phyloP scores from a whole-genome alignment of 257 asterid genomes.

The Capsicum baccatum region DNA sequence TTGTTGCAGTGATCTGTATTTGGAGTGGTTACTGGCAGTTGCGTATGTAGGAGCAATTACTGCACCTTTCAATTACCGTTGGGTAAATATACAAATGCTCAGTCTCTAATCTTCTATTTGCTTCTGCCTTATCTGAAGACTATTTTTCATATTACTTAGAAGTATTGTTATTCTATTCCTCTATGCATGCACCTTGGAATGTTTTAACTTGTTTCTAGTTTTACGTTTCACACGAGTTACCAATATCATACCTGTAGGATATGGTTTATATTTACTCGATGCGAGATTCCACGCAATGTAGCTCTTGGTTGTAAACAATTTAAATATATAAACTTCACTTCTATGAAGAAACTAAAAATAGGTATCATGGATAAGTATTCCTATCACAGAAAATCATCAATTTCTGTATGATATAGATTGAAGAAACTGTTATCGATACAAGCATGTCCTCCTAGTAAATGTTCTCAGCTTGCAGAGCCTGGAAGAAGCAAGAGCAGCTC shows the following conservation, averaged over 20 bases:
- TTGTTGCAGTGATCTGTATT: conserved; percentile 65
- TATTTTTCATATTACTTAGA: background rate
- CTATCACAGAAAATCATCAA: background rate
- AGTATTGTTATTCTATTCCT: background rate
- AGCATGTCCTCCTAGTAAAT: conserved; percentile 27
- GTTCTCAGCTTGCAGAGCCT: conserved; percentile 56
- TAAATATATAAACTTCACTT: background rate
- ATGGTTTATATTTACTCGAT: background rate
- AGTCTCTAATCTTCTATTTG: background rate
- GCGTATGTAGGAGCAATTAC: conserved; percentile 85
- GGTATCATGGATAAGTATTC: background rate
- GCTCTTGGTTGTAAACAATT: background rate
- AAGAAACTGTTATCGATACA: background rate
- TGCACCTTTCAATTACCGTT: conserved; percentile 90
- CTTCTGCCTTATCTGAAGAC: background rate
- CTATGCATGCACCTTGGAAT: background rate
- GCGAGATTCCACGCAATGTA: background rate
- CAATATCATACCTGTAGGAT: background rate
- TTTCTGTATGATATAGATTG: background rate
- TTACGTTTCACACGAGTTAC: background rate
- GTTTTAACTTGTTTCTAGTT: background rate
- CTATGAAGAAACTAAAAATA: background rate
- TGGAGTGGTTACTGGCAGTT: conserved; percentile 94
- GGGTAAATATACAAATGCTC: conserved; percentile 53
- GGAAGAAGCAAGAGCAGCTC: conserved; percentile 81